Base-by-base conservation (phyloP, 495 filamentous ascomycete species). In the Podospora pseudopauciseta region DNA sequence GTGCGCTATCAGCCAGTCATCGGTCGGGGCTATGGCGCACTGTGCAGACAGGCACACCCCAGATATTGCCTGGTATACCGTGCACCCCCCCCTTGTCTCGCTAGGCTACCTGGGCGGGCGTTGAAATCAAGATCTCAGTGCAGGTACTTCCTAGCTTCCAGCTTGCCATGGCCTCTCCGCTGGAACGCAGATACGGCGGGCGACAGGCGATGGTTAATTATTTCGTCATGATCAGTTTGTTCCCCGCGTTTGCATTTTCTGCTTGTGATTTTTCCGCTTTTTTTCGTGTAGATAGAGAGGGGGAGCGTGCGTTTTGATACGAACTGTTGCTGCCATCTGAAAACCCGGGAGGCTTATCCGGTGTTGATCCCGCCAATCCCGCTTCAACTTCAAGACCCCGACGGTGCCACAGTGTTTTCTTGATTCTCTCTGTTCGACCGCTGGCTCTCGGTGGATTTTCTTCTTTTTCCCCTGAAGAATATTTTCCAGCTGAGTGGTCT, bases 111-210 rank as follows among this genome's bases (percentile, higher is more conserved):
- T 32, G 30, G 26, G 9, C 13, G 59, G 23, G 9, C 39, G 4
- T 49, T 20, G 26, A 61, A 61, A 61, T 28, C 59, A 28, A 28
- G 59, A 28, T 61, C 59, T 23, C 3, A 32, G 5, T 13, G 26
- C 59, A 23, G 23, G 23, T 23, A 0, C 23, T 23, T 23, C 23
- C 23, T 23, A 1, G 59, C 27, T 11, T 27, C 26, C 59, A 5
- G 5, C 4, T 13, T 16, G 6, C 23, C 3, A 13, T 61, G 59
- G 23, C 23, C 23, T 23, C 30, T 5, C 16, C 30, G 56, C 26
- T 61, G 26, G 27, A 26, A 18, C 59, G 59, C 59, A 61, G 59
- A 61, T 61, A 61, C 59, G 30, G 59, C 59, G 30, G 59, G 59
- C 26, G 39, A 49, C 9, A 16, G 39, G 13, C 13, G 26, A 61